Conservation (phyloP, 495 filamentous ascomycete genomes). For the Lichina pygmaea region DNA sequence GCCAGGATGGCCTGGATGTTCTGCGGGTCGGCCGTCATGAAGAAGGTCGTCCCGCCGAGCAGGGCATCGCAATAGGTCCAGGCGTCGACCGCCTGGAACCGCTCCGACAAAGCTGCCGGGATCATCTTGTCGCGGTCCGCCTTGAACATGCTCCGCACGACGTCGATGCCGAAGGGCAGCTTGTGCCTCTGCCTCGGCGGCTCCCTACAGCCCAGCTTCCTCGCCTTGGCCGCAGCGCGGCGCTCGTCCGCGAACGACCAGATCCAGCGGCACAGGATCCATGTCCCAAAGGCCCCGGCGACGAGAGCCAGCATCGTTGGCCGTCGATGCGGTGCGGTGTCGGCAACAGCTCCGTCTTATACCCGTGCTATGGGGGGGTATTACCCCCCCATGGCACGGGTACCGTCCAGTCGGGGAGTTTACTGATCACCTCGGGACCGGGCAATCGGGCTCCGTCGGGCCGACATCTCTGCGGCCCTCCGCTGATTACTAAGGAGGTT, state of each 20-base stretch:
- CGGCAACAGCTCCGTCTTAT: too few species aligned
- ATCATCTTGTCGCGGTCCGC: not conserved
- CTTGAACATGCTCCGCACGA: not conserved
- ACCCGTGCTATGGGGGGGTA: too few species aligned
- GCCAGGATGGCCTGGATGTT: conserved; percentile 73
- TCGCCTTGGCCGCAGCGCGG: not conserved
- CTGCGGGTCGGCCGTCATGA: conserved; percentile 44
- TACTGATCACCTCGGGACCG: too few species aligned
- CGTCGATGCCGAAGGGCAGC: conserved; percentile 1
- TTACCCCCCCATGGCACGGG: too few species aligned
- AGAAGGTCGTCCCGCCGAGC: not conserved
- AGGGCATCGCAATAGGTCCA: not conserved
- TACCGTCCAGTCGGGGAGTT: too few species aligned
- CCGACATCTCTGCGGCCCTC: too few species aligned
- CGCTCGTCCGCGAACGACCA: not conserved
- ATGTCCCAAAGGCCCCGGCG: not conserved
- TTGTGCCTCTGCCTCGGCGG: not conserved
- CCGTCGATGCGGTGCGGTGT: too few species aligned
- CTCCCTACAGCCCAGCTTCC: not conserved
- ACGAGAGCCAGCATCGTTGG: not conserved
- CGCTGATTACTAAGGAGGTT: too few species aligned
- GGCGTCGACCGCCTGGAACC: not conserved
- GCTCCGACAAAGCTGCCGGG: not conserved
- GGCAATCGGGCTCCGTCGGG: too few species aligned
- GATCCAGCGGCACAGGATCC: not conserved